Conservation (phyloP, 257 asterid species). For the Striga asiatica region DNA sequence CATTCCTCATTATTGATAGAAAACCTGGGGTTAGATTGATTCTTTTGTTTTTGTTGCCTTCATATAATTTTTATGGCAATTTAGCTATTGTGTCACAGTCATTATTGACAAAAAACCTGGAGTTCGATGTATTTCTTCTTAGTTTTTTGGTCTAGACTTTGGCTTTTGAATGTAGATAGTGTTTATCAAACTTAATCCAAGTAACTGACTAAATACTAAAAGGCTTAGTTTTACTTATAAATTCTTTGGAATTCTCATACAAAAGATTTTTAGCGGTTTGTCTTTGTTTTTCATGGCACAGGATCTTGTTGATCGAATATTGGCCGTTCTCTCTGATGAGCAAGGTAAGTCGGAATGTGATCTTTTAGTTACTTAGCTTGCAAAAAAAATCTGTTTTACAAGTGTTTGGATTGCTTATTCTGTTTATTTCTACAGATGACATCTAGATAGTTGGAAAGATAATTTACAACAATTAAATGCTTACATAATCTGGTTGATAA, state of each 20-base stretch:
- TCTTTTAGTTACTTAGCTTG: constrained; percentile 4
- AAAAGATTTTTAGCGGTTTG: constrained; percentile 7
- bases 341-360: constrained; percentile 40
- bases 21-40: constrained; percentile 1
- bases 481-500: constrained; percentile 7
- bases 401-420: background rate
- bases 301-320: constrained; percentile 95
- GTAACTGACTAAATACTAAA: background rate
- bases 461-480: background rate
- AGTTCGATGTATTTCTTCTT: background rate
- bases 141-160: background rate
- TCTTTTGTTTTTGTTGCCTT: background rate
- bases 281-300: constrained; percentile 21
- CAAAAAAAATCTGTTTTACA: background rate
- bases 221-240: constrained; percentile 2
- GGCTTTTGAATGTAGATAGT: background rate
- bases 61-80: too few relatives aligned
- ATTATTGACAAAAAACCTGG: background rate
- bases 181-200: background rate
- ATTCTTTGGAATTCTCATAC: constrained; percentile 1
- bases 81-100: background rate
- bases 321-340: constrained; percentile 66
- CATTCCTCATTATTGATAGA: background rate
- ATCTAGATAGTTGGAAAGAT: constrained; percentile 6
- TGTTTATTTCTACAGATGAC: background rate